A percentile compares a stretch with the other conserved stretches of the same genome.
phyloP scores from a whole-genome alignment of 192 early-diverging fungal genomes.

The Piromyces sp. region DNA sequence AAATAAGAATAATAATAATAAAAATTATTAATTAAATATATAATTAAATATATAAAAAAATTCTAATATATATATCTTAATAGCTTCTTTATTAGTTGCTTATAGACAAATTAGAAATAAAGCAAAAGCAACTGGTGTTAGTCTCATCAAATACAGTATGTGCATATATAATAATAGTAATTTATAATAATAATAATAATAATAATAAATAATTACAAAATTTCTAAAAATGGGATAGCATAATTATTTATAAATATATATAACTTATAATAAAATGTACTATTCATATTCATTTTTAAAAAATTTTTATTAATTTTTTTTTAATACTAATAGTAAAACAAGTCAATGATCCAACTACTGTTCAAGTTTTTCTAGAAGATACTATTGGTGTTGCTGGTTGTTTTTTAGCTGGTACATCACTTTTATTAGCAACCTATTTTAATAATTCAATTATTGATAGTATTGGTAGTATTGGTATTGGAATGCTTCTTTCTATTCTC shows the following conservation, averaged over 20 bases:
- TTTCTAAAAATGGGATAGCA: background rate
- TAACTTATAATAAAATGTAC: too few relatives aligned
- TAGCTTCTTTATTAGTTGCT: constrained; percentile 6
- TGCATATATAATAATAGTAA: background rate
- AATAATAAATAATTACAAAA: too few relatives aligned
- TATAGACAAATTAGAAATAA: constrained; percentile 17
- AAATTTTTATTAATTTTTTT: background rate
- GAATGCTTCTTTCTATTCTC: constrained; percentile 18
- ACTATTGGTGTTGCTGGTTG: constrained; percentile 20
- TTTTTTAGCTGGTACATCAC: constrained; percentile 20
- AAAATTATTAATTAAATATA: constrained; percentile 1
- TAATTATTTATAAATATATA: too few relatives aligned
- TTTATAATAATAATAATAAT: background rate
- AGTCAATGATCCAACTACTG: constrained; percentile 33
- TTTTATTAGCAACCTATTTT: constrained; percentile 17
- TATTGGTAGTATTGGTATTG: constrained; percentile 29
- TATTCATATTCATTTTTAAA: background rate
- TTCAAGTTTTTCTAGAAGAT: constrained; percentile 41
- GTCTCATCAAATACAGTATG: background rate
- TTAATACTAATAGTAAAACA: constrained; percentile 4
- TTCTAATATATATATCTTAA: too few relatives aligned
- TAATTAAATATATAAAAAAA: too few relatives aligned
- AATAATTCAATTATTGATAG: constrained; percentile 21
- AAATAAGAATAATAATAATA: background rate
- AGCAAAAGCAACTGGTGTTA: constrained; percentile 13